Evolutionary conservation across 2,329 filamentous ascomycete species (phyloP).

Genomic region (Neodidymelliopsis sp.): DNA sequence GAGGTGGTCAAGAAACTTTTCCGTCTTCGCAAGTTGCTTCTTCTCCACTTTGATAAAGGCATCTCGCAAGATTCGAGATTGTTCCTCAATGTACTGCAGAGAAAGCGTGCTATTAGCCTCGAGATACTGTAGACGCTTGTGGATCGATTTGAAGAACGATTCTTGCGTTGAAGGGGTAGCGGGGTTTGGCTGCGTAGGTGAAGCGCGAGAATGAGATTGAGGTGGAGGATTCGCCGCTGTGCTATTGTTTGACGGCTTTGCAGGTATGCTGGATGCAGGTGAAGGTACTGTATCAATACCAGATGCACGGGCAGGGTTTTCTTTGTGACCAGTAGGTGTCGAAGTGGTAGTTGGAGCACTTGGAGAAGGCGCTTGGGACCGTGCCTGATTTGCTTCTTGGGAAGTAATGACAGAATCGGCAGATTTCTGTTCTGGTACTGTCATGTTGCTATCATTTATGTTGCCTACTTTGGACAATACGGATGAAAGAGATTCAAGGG

Average conservation of each 20-base stretch:
- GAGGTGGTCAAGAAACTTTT: constrained; percentile 80
- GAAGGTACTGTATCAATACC: constrained; percentile 21
- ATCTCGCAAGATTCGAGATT: constrained; percentile 88
- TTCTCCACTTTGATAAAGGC: constrained; percentile 87
- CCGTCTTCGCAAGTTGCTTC: constrained; percentile 83
- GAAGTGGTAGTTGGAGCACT: constrained; percentile 3
- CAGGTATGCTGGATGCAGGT: constrained; percentile 15
- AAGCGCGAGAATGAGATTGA: constrained; percentile 30
- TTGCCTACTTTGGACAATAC: neutral
- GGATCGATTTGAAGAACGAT: constrained; percentile 96
- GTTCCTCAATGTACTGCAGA: constrained; percentile 94
- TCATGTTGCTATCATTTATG: neutral
- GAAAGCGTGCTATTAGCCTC: constrained; percentile 93
- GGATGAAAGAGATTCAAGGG: neutral
- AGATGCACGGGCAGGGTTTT: constrained; percentile 12
- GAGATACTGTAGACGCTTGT: constrained; percentile 88
- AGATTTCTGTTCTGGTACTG: neutral
- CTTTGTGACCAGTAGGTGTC: constrained; percentile 16
- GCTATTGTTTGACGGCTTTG: constrained; percentile 27
- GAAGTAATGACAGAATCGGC: neutral
- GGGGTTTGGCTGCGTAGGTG: constrained; percentile 57
- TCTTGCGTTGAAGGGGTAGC: constrained; percentile 88
- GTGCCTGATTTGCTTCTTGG: neutral
- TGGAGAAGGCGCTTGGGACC: neutral
- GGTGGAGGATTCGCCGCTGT: constrained; percentile 25